phyloP scores from a whole-genome alignment of 2,329 filamentous ascomycete genomes.

The Trichoderma simmonsii region DNA sequence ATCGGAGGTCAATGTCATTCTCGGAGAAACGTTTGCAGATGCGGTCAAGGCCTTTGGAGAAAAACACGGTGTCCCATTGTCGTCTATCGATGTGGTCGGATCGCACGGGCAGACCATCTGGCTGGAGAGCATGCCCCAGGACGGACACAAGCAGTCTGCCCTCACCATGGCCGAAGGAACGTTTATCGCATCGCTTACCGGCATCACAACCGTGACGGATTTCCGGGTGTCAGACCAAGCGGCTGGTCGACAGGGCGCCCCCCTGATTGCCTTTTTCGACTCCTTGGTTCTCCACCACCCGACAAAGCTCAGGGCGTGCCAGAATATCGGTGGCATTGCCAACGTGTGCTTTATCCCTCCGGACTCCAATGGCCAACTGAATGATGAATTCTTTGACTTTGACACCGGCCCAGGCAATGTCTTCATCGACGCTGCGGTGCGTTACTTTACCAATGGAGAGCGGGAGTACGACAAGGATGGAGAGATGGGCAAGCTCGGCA shows the following conservation, averaged over 20 bases:
- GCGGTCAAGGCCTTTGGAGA: constrained; percentile 50
- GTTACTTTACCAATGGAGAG: constrained; percentile 50
- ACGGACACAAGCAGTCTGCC: constrained; percentile 44
- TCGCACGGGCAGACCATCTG: constrained; percentile 60
- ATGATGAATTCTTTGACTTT: constrained; percentile 41
- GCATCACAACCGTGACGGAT: constrained; percentile 56
- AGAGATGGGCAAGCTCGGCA: constrained; percentile 47
- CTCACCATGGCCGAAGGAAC: constrained; percentile 57
- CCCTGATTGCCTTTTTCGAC: constrained; percentile 52
- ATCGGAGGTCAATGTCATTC: constrained; percentile 54
- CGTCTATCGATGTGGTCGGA: constrained; percentile 51
- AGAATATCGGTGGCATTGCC: constrained; percentile 60
- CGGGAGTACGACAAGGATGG: constrained; percentile 52
- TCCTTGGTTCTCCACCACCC: constrained; percentile 49
- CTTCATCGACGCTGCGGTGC: constrained; percentile 55
- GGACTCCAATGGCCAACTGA: constrained; percentile 30
- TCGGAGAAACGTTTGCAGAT: constrained; percentile 55
- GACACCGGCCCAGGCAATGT: constrained; percentile 56
- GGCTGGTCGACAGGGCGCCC: constrained; percentile 46
- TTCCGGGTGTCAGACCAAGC: constrained; percentile 50
- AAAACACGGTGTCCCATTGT: constrained; percentile 40
- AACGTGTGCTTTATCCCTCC: constrained; percentile 60
- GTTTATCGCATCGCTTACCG: constrained; percentile 52
- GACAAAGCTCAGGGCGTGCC: constrained; percentile 54
- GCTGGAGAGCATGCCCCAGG: constrained; percentile 51